These are phyloP conservation scores for Exophiala phaeomuriformis DNA, from an alignment of 2,329 filamentous ascomycete species.

Conservation along the genomic window DNA sequence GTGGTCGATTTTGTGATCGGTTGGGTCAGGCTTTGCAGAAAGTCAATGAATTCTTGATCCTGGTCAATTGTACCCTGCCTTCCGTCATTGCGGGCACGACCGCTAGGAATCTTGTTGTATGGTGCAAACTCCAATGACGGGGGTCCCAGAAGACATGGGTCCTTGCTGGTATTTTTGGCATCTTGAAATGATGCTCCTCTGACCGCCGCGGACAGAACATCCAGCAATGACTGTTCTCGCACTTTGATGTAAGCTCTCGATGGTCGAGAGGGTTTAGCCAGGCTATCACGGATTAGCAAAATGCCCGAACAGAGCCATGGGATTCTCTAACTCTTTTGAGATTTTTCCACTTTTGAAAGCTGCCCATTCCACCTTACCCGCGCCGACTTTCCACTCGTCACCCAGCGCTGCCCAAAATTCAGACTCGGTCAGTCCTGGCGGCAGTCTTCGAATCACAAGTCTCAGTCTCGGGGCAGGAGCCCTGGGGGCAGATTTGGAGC, in stretches of 20 bases:
- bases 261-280: slow-evolving; percentile 77
- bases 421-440: slow-evolving; percentile 71
- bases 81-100: slow-evolving; percentile 67
- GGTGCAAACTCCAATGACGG: slow-evolving; percentile 74
- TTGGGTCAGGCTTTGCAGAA: slow-evolving; percentile 80
- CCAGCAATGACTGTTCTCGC: slow-evolving; percentile 60
- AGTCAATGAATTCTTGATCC: slow-evolving; percentile 90
- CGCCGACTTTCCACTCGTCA: slow-evolving; percentile 71
- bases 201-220: slow-evolving; percentile 62
- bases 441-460: slow-evolving; percentile 73
- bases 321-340: slow-evolving; percentile 63
- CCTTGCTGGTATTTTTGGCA: slow-evolving; percentile 66
- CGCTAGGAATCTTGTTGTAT: slow-evolving; percentile 73
- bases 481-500: slow-evolving; percentile 40
- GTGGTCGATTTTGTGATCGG: slow-evolving; percentile 51
- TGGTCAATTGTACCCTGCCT: slow-evolving; percentile 94
- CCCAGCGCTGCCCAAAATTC: slow-evolving; percentile 71
- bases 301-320: background rate
- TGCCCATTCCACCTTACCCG: slow-evolving; percentile 78
- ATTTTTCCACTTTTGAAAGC: slow-evolving; percentile 67
- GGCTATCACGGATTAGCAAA: slow-evolving; percentile 42
- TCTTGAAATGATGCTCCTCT: slow-evolving; percentile 68
- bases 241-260: slow-evolving; percentile 78
- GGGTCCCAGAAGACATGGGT: slow-evolving; percentile 65
- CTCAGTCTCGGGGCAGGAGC: slow-evolving; percentile 62